Conservation (phyloP, 192 early-diverging fungal species). For the Coemansia brasiliensis region DNA sequence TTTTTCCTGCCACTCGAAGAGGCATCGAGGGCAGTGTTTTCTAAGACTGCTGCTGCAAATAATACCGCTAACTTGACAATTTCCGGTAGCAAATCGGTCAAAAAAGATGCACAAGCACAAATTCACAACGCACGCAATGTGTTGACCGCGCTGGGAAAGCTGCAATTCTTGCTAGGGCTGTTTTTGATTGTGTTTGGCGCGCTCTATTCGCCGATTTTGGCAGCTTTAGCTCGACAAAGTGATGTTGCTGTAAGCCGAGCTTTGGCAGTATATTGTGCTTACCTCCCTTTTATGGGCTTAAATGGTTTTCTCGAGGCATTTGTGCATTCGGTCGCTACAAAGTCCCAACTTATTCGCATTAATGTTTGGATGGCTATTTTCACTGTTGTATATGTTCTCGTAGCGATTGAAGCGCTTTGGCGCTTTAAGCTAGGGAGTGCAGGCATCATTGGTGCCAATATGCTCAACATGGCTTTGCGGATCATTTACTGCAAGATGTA, state of each 20-base stretch:
- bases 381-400: slow-evolving; percentile 65
- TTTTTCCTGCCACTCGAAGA: slow-evolving; percentile 95
- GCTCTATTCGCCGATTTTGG: slow-evolving; percentile 67
- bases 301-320: slow-evolving; percentile 96
- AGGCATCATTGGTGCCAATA: slow-evolving; percentile 85
- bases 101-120: not conserved
- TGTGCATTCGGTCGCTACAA: slow-evolving; percentile 80
- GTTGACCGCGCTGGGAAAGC: slow-evolving; percentile 23
- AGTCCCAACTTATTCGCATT: slow-evolving; percentile 59
- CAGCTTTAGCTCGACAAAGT: slow-evolving; percentile 59
- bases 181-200: slow-evolving; percentile 80
- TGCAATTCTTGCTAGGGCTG: slow-evolving; percentile 64
- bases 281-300: slow-evolving; percentile 90
- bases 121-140: slow-evolving; percentile 17
- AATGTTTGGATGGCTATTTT: slow-evolving; percentile 77
- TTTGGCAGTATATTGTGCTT: slow-evolving; percentile 79
- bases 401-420: slow-evolving; percentile 63
- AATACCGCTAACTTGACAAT: not conserved
- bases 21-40: slow-evolving; percentile 81
- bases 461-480: slow-evolving; percentile 77
- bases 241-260: slow-evolving; percentile 57
- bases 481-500: slow-evolving; percentile 72
- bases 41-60: slow-evolving; percentile 49
- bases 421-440: slow-evolving; percentile 63
- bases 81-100: too few relatives aligned